Percentiles rank a stretch among this genome's conserved stretches.
Evolutionary conservation across 371 early-diverging fungal genomes (phyloP).

Genomic region (Smittium culicis): DNA sequence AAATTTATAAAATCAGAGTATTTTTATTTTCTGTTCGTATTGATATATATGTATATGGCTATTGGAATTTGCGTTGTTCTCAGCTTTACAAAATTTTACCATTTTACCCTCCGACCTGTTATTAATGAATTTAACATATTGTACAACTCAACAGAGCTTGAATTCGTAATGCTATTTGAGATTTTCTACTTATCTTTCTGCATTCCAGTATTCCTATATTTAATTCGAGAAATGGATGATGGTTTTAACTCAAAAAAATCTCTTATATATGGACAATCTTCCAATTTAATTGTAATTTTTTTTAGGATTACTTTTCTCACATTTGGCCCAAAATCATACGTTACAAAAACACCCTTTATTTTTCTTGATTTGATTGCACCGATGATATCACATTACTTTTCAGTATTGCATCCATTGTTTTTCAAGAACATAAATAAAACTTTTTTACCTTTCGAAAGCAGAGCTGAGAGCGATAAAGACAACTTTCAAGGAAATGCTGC

Average conservation of each 20-base stretch:
- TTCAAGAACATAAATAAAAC: not conserved
- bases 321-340: not conserved
- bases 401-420: not conserved
- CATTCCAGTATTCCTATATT: not conserved
- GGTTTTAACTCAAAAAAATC: not conserved
- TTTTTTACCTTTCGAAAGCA: not conserved
- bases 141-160: not conserved
- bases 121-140: not conserved
- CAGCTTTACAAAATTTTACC: not conserved
- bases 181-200: not conserved
- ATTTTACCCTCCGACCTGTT: not conserved
- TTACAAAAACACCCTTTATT: not conserved
- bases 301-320: not conserved
- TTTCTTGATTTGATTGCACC: not conserved
- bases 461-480: not conserved
- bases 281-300: not conserved
- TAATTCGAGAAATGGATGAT: not conserved
- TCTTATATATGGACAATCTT: not conserved
- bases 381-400: not conserved
- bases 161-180: not conserved
- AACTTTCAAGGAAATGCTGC: not conserved
- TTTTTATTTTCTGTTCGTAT: not conserved
- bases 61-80: not conserved
- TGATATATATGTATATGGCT: not conserved
- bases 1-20: not conserved